Evolutionary conservation across 2,329 filamentous ascomycete species (phyloP).

Genomic region (Apiospora aurea): DNA sequence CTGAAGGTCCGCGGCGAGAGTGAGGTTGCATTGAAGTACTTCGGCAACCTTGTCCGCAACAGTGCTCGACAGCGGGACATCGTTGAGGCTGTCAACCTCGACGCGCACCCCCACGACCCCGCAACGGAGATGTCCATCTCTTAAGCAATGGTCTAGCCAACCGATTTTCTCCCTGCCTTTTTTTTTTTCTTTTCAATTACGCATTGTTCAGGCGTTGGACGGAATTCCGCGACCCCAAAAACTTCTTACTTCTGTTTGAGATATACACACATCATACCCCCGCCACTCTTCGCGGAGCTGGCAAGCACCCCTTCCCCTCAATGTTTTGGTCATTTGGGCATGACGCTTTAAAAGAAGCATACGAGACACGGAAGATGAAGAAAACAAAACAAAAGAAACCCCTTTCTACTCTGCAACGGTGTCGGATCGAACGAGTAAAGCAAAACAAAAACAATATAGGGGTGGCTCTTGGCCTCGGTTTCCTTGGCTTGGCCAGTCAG

Average conservation of each 20-base stretch:
- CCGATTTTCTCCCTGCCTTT: neutral
- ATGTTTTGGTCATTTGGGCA: constrained; percentile 1
- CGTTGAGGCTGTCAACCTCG: constrained; percentile 62
- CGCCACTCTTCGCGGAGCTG: constrained; percentile 12
- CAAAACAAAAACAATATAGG: neutral
- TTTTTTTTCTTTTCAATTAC: neutral
- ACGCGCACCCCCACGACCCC: constrained; percentile 53
- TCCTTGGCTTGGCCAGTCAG: neutral
- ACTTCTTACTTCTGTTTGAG: neutral
- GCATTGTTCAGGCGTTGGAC: constrained; percentile 22
- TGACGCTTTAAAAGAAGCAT: constrained; percentile 5
- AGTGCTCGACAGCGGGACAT: constrained; percentile 59
- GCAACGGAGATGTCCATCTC: constrained; percentile 25
- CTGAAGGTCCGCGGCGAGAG: constrained; percentile 83
- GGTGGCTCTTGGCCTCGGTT: neutral
- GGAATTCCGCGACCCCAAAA: constrained; percentile 1
- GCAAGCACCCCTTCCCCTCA: neutral
- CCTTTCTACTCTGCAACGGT: neutral
- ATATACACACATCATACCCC: constrained; percentile 13
- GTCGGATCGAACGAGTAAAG: neutral
- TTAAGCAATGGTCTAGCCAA: neutral
- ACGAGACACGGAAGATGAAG: constrained; percentile 8
- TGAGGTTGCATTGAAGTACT: constrained; percentile 88
- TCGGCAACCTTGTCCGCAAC: constrained; percentile 80
- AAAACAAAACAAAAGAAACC: neutral